A percentile compares a stretch with the other conserved stretches of the same genome.
Conservation (phyloP, 202 grass and related monocot species). For the Panicum hallii region DNA sequence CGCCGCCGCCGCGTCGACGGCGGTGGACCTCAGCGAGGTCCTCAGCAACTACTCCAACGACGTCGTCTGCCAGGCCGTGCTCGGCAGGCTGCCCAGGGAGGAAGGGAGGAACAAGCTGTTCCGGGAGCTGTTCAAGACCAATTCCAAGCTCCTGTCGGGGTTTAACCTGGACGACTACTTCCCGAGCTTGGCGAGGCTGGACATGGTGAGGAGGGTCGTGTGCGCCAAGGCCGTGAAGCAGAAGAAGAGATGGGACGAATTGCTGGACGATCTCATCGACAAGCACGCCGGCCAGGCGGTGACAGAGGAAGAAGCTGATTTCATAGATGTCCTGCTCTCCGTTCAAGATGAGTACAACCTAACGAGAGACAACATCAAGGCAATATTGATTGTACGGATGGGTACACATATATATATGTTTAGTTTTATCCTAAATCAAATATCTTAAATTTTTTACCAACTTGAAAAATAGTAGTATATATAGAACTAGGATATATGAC, state of each 20-base stretch:
- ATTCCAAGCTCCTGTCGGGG: not conserved
- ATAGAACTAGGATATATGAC: no score
- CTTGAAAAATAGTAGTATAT: no score
- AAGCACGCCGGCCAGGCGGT: not conserved
- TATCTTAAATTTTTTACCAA: no score
- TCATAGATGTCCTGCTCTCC: not conserved
- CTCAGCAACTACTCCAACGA: slow-evolving; percentile 27
- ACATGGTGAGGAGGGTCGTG: not conserved
- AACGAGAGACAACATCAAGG: not conserved
- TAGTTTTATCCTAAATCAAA: no score
- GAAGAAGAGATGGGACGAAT: slow-evolving; percentile 27
- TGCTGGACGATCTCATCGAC: slow-evolving; percentile 37
- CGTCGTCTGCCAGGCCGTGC: slow-evolving; percentile 26
- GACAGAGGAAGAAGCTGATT: not conserved
- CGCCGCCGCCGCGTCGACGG: not conserved
- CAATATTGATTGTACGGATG: not conserved
- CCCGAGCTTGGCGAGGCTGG: slow-evolving; percentile 12
- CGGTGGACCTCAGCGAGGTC: slow-evolving; percentile 41
- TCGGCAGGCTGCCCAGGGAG: slow-evolving; percentile 34
- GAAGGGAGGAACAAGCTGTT: not conserved
- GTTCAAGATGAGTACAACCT: not conserved
- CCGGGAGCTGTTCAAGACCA: slow-evolving; percentile 8
- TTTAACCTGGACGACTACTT: slow-evolving; percentile 35
- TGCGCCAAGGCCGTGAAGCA: not conserved
- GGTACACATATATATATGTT: no score